Percentiles rank a stretch among this genome's conserved stretches.
Conservation (phyloP, 1,139 yeast genomes). For the Candida sp. region DNA sequence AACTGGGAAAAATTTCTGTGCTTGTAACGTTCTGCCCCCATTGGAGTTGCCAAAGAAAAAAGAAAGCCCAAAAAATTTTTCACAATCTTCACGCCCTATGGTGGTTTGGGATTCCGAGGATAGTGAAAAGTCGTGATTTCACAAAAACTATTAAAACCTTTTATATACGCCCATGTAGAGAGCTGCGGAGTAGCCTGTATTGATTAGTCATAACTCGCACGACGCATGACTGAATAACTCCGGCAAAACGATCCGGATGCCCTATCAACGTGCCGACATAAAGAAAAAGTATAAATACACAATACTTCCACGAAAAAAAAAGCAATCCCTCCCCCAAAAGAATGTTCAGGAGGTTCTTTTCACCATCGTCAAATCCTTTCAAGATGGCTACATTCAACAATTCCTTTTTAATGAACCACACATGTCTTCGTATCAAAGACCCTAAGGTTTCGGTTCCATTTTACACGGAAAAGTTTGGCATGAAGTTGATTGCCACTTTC, state of each 20-base stretch:
- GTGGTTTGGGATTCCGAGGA: no score
- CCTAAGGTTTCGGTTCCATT: constrained; percentile 75
- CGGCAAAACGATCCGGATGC: background rate
- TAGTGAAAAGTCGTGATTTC: no score
- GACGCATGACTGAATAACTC: background rate
- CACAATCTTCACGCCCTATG: no score
- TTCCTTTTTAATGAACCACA: constrained; percentile 62
- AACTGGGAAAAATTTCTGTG: background rate
- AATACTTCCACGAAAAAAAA: background rate
- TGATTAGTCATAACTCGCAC: background rate
- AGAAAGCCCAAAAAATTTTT: background rate
- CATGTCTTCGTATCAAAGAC: constrained; percentile 83
- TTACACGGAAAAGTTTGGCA: constrained; percentile 77
- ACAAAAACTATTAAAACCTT: no score
- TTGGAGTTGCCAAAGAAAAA: background rate
- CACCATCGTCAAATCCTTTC: constrained; percentile 2
- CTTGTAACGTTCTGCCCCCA: background rate
- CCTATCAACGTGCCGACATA: background rate
- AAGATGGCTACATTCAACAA: constrained; percentile 36
- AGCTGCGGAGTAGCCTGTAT: no score
- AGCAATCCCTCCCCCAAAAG: background rate
- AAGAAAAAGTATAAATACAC: no score
- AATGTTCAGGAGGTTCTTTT: constrained; percentile 2
- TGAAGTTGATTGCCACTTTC: constrained; percentile 60
- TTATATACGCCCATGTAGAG: no score